A percentile compares a stretch with the other conserved stretches of the same genome.
Conservation (phyloP, 2,329 filamentous ascomycete species). For the Colletotrichum limetticola region DNA sequence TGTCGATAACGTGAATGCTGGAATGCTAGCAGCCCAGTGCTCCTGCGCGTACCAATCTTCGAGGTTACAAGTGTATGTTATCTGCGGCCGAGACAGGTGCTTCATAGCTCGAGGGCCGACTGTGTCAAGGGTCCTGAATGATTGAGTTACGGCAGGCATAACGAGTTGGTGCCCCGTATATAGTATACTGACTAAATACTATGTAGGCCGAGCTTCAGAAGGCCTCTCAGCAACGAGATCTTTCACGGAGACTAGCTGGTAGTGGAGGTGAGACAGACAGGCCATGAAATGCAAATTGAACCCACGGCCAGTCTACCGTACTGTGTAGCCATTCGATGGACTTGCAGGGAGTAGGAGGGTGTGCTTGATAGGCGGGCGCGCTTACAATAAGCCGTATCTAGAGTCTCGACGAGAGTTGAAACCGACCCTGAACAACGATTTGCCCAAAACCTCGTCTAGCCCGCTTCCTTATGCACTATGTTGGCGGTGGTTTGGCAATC, state of each 20-base stretch:
- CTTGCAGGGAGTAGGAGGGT: too few relatives aligned
- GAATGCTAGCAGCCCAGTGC: too few relatives aligned
- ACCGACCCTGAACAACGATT: conserved; percentile 18
- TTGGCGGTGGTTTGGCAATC: neutral
- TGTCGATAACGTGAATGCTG: too few relatives aligned
- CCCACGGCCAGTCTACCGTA: neutral
- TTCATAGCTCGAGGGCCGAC: neutral
- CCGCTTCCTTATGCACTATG: conserved; percentile 1
- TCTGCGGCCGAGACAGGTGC: neutral
- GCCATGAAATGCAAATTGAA: neutral
- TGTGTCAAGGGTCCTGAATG: neutral
- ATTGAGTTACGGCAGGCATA: neutral
- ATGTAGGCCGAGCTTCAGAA: neutral
- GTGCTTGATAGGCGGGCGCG: neutral
- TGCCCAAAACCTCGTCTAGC: conserved; percentile 6
- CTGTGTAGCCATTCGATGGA: too few relatives aligned
- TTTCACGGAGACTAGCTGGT: neutral
- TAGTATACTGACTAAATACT: neutral
- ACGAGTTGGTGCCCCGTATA: neutral
- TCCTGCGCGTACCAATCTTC: neutral
- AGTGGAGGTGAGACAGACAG: neutral
- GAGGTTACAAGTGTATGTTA: neutral
- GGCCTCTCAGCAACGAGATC: neutral
- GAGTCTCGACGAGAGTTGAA: neutral
- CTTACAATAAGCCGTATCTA: neutral